Conservation (phyloP, 192 early-diverging fungal genomes). For the Coemansia sp. region DNA sequence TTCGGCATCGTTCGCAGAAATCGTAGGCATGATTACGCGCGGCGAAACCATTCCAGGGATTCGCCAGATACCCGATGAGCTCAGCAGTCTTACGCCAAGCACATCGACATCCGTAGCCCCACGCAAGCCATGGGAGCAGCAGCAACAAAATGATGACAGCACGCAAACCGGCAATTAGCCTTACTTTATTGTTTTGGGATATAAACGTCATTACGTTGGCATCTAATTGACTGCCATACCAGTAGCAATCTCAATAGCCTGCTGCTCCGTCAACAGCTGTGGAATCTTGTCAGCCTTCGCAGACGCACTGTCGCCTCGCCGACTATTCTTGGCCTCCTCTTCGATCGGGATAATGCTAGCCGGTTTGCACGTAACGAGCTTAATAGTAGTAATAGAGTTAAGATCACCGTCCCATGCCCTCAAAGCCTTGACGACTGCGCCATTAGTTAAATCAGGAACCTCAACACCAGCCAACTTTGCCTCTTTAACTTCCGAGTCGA, state of each 20-base stretch:
- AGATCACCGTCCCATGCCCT: slow-evolving; percentile 53
- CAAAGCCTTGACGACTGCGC: slow-evolving; percentile 34
- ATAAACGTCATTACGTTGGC: neutral
- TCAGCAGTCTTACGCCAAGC: slow-evolving; percentile 38
- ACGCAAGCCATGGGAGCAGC: slow-evolving; percentile 49
- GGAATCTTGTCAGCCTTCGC: slow-evolving; percentile 8
- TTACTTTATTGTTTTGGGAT: neutral
- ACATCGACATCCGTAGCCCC: slow-evolving; percentile 29
- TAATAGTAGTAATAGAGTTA: slow-evolving; percentile 51
- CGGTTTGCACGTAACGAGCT: slow-evolving; percentile 41
- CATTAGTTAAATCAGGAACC: slow-evolving; percentile 46
- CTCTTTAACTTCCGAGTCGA: slow-evolving; percentile 32
- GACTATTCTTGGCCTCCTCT: slow-evolving; percentile 1
- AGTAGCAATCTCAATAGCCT: slow-evolving; percentile 29
- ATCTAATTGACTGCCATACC: slow-evolving; percentile 33
- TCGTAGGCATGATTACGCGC: slow-evolving; percentile 38
- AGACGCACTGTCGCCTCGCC: neutral
- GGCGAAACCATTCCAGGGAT: slow-evolving; percentile 41
- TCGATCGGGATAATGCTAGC: slow-evolving; percentile 10
- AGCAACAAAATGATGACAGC: neutral
- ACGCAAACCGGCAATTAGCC: neutral
- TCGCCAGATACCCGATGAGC: slow-evolving; percentile 40
- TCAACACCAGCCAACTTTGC: slow-evolving; percentile 39
- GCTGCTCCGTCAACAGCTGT: slow-evolving; percentile 13
- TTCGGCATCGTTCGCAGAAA: slow-evolving; percentile 41